Evolutionary conservation across 352 stramenopile genomes (phyloP).

Genomic region (Phytophthora meadii): DNA sequence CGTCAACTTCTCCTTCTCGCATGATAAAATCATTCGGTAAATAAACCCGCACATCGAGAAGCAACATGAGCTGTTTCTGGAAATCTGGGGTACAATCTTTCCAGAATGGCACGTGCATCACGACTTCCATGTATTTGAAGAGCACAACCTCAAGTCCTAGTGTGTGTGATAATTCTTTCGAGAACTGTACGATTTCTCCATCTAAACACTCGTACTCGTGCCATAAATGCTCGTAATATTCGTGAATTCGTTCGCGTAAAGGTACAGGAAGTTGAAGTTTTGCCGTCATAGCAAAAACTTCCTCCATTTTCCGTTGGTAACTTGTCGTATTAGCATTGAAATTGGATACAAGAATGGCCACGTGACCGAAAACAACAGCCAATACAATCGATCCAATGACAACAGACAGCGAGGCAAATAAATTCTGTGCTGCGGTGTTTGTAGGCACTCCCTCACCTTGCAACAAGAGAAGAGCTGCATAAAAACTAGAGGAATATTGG

Average conservation of each 20-base stretch:
- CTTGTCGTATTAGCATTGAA: constrained; percentile 59
- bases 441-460: constrained; percentile 58
- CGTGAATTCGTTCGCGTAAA: constrained; percentile 63
- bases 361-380: constrained; percentile 68
- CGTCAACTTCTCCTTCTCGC: constrained; percentile 57
- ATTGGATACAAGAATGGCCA: constrained; percentile 66
- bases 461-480: constrained; percentile 54
- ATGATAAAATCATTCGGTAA: constrained; percentile 81
- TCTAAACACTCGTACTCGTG: constrained; percentile 73
- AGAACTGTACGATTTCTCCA: constrained; percentile 59
- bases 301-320: constrained; percentile 77
- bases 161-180: constrained; percentile 55
- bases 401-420: constrained; percentile 51
- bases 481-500: constrained; percentile 49
- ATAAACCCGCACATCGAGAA: constrained; percentile 68
- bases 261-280: constrained; percentile 56
- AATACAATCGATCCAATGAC: constrained; percentile 63
- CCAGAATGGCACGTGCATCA: constrained; percentile 70
- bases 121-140: constrained; percentile 69
- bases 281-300: constrained; percentile 59
- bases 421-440: constrained; percentile 33
- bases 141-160: constrained; percentile 66
- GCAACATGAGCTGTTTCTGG: constrained; percentile 67
- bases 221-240: constrained; percentile 77
- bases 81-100: constrained; percentile 63